A percentile compares a stretch with the other conserved stretches of the same genome.
Evolutionary conservation across 805 yeast genomes (phyloP).

Genomic region (Alloascoidea africana): DNA sequence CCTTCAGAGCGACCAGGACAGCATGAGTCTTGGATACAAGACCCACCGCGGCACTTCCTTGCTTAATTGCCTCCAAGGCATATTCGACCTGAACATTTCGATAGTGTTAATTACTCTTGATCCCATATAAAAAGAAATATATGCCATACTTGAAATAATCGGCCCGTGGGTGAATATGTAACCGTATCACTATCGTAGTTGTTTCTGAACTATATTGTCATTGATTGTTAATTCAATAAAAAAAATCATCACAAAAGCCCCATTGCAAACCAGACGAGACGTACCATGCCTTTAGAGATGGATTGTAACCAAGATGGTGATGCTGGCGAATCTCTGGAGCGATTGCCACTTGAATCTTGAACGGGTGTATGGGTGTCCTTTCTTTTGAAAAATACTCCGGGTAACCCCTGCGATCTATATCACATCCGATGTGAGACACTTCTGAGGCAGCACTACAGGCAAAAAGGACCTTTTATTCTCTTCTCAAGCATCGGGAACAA

Average conservation of each 20-base stretch:
- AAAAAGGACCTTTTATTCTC: too few species aligned
- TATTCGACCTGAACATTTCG: constrained; percentile 36
- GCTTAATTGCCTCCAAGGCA: constrained; percentile 91
- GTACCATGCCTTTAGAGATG: neutral
- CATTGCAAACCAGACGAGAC: neutral
- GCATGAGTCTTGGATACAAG: constrained; percentile 75
- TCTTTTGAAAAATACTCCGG: neutral
- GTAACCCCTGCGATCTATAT: too few species aligned
- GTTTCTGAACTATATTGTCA: constrained; percentile 97
- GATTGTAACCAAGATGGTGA: too few species aligned
- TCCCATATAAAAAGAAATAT: constrained; percentile 5
- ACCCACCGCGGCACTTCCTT: constrained; percentile 96
- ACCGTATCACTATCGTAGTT: constrained; percentile 98
- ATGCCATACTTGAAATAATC: constrained; percentile 54
- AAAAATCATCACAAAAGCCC: constrained; percentile 1
- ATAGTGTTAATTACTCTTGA: constrained; percentile 3
- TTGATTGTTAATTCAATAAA: constrained; percentile 4
- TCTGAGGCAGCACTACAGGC: neutral
- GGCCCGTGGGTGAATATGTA: constrained; percentile 91
- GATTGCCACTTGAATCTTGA: constrained; percentile 1
- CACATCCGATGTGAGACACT: neutral
- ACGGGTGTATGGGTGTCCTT: neutral
- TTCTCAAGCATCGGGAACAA: neutral
- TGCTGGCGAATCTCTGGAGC: neutral
- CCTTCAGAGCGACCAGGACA: constrained; percentile 81